phyloP scores from a whole-genome alignment of 2,329 filamentous ascomycete genomes.

The Calcarisporium arbuscula region DNA sequence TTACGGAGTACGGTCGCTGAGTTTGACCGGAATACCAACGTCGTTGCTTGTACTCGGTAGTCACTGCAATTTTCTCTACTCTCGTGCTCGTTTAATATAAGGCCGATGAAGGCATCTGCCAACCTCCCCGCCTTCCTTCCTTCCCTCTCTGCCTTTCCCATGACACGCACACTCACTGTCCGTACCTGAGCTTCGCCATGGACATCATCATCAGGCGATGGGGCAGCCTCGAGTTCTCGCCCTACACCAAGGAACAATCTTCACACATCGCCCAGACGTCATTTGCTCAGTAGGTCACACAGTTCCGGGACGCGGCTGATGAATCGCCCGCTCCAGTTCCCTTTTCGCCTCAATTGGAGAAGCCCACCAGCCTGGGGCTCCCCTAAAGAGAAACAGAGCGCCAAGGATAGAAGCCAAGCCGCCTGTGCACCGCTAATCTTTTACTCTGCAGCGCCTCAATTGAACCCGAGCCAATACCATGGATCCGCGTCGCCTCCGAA shows the following conservation, averaged over 20 bases:
- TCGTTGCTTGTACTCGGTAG: too few relatives aligned
- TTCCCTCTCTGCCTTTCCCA: too few relatives aligned
- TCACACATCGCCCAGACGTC: slow-evolving; percentile 7
- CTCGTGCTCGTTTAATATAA: too few relatives aligned
- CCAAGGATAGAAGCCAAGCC: too few relatives aligned
- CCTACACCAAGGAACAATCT: slow-evolving; percentile 16
- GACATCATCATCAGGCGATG: slow-evolving; percentile 26
- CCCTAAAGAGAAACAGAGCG: slow-evolving; percentile 4
- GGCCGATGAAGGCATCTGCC: too few relatives aligned
- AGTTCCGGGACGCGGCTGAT: not conserved
- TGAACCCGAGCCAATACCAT: slow-evolving; percentile 18
- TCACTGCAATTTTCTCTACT: too few relatives aligned
- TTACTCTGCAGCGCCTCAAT: slow-evolving; percentile 5
- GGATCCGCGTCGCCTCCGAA: slow-evolving; percentile 31
- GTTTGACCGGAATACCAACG: too few relatives aligned
- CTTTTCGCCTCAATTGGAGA: not conserved
- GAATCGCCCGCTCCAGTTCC: slow-evolving; percentile 2
- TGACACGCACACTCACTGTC: too few relatives aligned
- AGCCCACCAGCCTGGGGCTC: too few relatives aligned
- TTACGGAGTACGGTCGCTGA: too few relatives aligned
- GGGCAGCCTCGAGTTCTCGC: slow-evolving; percentile 22
- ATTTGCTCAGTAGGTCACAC: slow-evolving; percentile 13
- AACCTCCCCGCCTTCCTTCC: too few relatives aligned
- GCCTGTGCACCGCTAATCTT: slow-evolving; percentile 6
- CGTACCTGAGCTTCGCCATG: slow-evolving; percentile 14